These are phyloP conservation scores for Thuidium tamariscinum DNA, from an alignment of 225 moss, liverwort and hornwort genomes.

Conservation along the genomic window DNA sequence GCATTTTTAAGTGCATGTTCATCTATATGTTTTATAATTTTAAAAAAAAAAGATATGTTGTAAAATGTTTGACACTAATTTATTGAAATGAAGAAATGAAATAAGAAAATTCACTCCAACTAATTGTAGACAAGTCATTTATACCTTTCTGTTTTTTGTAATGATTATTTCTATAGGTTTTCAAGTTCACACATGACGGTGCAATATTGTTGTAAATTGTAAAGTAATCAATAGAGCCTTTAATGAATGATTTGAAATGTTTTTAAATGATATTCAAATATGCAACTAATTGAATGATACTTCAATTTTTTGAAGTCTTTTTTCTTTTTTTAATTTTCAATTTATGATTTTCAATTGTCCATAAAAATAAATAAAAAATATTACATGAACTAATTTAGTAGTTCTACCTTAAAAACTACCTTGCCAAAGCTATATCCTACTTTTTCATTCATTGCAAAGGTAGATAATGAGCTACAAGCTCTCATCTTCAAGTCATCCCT, in stretches of 20 bases:
- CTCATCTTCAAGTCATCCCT: no score
- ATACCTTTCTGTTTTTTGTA: no score
- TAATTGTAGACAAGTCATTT: no score
- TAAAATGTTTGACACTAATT: not conserved
- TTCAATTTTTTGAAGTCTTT: not conserved
- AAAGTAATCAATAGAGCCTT: no score
- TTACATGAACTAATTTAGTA: not conserved
- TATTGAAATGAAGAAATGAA: no score
- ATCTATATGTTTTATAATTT: not conserved
- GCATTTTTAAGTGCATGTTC: not conserved
- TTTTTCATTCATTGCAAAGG: no score
- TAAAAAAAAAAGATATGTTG: not conserved
- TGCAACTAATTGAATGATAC: no score
- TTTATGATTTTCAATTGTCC: not conserved
- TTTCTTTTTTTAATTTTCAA: not conserved
- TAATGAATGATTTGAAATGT: not conserved
- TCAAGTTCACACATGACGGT: not conserved
- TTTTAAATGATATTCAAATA: no score
- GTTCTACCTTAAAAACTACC: not conserved
- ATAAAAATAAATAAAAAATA: no score
- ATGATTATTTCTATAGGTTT: fast-evolving
- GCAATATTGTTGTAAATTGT: fast-evolving
- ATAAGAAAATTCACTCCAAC: not conserved
- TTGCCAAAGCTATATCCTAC: no score
- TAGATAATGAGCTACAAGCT: no score